Conservation (phyloP, 2,329 filamentous ascomycete species). For the Exophiala dermatitidis region DNA sequence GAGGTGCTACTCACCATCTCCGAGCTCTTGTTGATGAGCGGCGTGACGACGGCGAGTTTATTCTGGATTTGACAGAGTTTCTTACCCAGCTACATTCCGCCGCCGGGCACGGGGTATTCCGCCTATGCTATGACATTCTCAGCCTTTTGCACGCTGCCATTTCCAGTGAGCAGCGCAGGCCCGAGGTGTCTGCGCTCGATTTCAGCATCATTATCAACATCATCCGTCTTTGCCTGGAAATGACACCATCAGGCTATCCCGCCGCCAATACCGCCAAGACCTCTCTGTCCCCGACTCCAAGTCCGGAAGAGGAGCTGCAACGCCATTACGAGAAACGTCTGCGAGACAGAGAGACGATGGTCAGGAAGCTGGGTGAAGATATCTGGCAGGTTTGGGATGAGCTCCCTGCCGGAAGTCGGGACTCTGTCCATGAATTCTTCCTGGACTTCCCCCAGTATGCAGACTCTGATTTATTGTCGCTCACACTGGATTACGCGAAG, state of each 20-base stretch:
- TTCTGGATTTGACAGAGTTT: constrained; percentile 13
- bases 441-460: constrained; percentile 16
- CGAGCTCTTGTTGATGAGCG: constrained; percentile 13
- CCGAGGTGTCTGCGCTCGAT: constrained; percentile 11
- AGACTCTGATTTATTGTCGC: constrained; percentile 2
- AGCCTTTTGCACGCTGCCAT: constrained; percentile 15
- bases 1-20: constrained; percentile 20
- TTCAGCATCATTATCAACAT: constrained; percentile 12
- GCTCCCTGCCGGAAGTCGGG: constrained; percentile 2
- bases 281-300: not conserved
- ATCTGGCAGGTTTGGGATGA: constrained; percentile 9
- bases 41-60: constrained; percentile 9
- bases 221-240: constrained; percentile 14
- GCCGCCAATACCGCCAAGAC: not conserved
- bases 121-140: constrained; percentile 22
- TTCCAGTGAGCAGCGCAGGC: constrained; percentile 1
- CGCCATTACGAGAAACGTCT: constrained; percentile 15
- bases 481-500: constrained; percentile 10
- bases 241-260: constrained; percentile 4
- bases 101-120: constrained; percentile 17
- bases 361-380: constrained; percentile 11
- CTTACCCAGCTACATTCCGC: constrained; percentile 18
- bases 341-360: constrained; percentile 13
- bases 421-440: constrained; percentile 12
- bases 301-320: constrained; percentile 12